Evolutionary conservation across 106 monocot genomes (phyloP).

Genomic region (Dendrobium chrysotoxum): DNA sequence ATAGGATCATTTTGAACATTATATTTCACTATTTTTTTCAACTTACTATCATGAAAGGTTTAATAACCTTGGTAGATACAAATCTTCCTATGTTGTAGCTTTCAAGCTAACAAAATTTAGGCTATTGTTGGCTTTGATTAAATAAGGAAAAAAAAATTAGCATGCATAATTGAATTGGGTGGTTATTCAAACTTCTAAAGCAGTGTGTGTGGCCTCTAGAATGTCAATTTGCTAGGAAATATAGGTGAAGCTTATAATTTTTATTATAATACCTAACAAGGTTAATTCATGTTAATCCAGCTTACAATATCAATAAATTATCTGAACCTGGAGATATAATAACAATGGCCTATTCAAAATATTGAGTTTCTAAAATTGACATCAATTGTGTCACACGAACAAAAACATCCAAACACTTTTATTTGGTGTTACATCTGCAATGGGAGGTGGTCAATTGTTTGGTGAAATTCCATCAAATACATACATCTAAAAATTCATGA

Average conservation of each 20-base stretch:
- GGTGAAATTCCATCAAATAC: constrained; percentile 67
- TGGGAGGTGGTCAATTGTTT: constrained; percentile 74
- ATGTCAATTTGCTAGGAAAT: background rate
- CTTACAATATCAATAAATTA: constrained; percentile 70
- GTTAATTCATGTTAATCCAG: constrained; percentile 70
- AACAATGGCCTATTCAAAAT: constrained; percentile 69
- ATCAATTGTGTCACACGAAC: constrained; percentile 80
- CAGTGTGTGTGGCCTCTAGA: background rate
- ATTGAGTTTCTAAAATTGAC: constrained; percentile 90
- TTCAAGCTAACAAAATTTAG: background rate
- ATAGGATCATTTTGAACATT: background rate
- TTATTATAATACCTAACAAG: constrained; percentile 51
- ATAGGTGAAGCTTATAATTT: background rate
- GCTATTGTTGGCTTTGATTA: too few species aligned
- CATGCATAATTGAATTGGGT: background rate
- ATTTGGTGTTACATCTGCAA: constrained; percentile 69
- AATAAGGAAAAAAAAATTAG: background rate
- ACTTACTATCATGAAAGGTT: too few species aligned
- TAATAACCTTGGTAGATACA: too few species aligned
- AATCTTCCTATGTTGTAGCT: background rate
- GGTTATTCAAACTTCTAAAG: background rate
- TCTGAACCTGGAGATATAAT: constrained; percentile 90
- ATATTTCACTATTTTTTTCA: background rate
- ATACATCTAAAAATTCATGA: constrained; percentile 47
- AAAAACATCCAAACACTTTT: constrained; percentile 87